Conservation (phyloP, 352 stramenopile species). For the Stephanocyclus meneghinianus region DNA sequence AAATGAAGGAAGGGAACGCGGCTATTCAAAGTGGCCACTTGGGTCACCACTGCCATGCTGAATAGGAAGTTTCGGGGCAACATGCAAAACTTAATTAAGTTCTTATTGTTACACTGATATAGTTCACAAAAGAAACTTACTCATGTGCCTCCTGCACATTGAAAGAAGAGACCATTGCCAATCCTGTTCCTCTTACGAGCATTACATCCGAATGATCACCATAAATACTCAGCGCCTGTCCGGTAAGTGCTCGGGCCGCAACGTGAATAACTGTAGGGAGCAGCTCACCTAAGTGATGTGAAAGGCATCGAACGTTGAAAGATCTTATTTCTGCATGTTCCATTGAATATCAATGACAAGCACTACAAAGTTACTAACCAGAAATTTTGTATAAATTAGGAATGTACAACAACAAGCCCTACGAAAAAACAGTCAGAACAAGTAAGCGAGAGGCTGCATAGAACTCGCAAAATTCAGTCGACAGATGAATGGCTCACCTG, state of each 20-base stretch:
- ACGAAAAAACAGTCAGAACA: neutral
- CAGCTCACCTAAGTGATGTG: conserved; percentile 6
- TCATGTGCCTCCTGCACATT: conserved; percentile 88
- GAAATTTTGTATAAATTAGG: conserved; percentile 94
- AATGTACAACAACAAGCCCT: conserved; percentile 88
- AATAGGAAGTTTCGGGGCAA: neutral
- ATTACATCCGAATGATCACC: conserved; percentile 90
- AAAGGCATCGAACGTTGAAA: neutral
- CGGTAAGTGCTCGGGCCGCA: conserved; percentile 81
- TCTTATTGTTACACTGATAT: too few species aligned
- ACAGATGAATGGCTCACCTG: conserved; percentile 41
- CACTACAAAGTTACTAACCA: conserved; percentile 60
- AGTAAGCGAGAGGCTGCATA: neutral
- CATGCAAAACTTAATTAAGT: too few species aligned
- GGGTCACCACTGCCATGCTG: conserved; percentile 87
- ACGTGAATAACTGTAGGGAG: conserved; percentile 87
- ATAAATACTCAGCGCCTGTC: conserved; percentile 75
- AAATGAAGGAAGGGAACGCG: conserved; percentile 91
- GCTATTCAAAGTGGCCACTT: conserved; percentile 88
- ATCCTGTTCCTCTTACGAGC: conserved; percentile 88
- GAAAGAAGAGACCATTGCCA: conserved; percentile 88
- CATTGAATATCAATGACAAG: neutral
- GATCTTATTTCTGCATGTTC: neutral
- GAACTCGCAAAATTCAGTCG: neutral
- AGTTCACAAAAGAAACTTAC: neutral